Base-by-base conservation (phyloP, 768 basidiomycete genomes). In the Kondoa malvinella region DNA sequence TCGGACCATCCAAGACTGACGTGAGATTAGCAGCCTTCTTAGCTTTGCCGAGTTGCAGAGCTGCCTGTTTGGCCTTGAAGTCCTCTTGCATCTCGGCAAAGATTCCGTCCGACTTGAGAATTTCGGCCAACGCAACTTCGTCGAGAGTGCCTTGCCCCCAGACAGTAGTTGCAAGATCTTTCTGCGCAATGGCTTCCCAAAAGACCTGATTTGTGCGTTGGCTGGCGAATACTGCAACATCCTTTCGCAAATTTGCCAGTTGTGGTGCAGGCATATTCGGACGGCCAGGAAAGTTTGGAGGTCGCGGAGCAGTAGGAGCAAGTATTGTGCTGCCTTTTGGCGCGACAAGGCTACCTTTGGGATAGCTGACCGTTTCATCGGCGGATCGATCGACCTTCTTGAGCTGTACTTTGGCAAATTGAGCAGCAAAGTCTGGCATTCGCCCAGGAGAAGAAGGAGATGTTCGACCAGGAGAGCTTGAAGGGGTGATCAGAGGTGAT, bases 41-140 rank as follows among this genome's bases (percentile, higher is more conserved):
- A 73, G 86, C 85, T 59, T 85, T 87, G 87, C 71, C 67, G 12
- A 60, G 27, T 40, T 65, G 67, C 65, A 65, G 70, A 71, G 94
- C 91, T 61, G 92, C 81, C 76, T 95, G 89, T 77, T 92, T 92
- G 21, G 92, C 92, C 75, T 92, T 90, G 80, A 99, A 99, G 76
- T 92, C 92, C 74, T 94, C 87, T 76, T 97, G 92, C 88, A 99
- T 96, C 78, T 92, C 87, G 74, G 82, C 82, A 87, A 92, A 96
- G 16, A 99, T 85, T 57, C 92, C 89, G 73, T 91, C 88, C 64
- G 80, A 77, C 73, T 87, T 86, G 60, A 99, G 78, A 77, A 91
- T 89, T 68, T 81, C 77, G 34, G 68, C 65, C 74, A 90, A 88
- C 68, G 89, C 88, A 3, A 29, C 30, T 29, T 68, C 68, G 1